These are phyloP conservation scores for Phanerochaete sordida DNA, from an alignment of 768 basidiomycete genomes.

Conservation along the genomic window DNA sequence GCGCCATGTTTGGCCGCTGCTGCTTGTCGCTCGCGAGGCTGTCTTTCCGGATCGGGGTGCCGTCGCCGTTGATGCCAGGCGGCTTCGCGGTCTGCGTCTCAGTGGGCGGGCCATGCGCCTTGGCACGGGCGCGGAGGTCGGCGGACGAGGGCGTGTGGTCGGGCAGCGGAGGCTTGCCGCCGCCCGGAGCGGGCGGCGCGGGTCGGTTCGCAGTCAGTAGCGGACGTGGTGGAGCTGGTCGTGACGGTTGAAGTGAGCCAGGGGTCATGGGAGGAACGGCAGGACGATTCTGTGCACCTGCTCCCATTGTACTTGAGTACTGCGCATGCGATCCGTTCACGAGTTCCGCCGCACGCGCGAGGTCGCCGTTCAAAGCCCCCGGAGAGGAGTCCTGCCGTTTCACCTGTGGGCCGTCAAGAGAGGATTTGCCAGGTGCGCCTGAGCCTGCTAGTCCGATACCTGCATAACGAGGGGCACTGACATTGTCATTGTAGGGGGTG, in stretches of 20 bases:
- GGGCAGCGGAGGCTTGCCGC: constrained; percentile 31
- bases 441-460: constrained; percentile 88
- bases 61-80: constrained; percentile 26
- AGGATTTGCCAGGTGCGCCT: constrained; percentile 39
- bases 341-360: constrained; percentile 55
- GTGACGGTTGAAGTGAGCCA: constrained; percentile 46
- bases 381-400: constrained; percentile 48
- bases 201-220: constrained; percentile 52
- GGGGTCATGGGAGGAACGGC: constrained; percentile 20
- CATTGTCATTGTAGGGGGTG: constrained; percentile 30
- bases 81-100: constrained; percentile 28
- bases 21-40: constrained; percentile 31
- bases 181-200: constrained; percentile 44
- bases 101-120: constrained; percentile 49
- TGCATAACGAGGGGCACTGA: constrained; percentile 76
- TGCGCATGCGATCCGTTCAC: constrained; percentile 52
- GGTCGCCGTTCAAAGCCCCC: constrained; percentile 29
- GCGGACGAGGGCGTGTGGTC: constrained; percentile 60
- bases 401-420: constrained; percentile 33
- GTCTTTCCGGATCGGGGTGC: constrained; percentile 48
- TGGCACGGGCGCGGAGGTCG: constrained; percentile 63
- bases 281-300: constrained; percentile 13
- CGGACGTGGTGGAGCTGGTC: constrained; percentile 71
- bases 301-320: constrained; percentile 39
- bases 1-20: constrained; percentile 36